Evolutionary conservation across 352 stramenopile species (phyloP).

Genomic region (Lagenidium sp.): DNA sequence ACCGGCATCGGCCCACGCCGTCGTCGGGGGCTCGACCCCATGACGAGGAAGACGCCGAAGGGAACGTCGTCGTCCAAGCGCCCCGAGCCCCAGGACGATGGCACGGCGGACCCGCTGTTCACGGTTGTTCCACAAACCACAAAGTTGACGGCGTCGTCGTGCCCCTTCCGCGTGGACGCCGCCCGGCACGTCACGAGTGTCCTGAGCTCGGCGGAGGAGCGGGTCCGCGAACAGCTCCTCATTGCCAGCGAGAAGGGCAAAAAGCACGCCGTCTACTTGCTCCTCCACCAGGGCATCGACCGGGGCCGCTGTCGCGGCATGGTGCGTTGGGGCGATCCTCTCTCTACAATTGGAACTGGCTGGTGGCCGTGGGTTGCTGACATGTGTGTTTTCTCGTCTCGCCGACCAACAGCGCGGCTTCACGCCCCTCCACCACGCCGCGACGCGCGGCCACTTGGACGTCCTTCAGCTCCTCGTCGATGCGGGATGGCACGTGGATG

Average conservation of each 20-base stretch:
- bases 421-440: slow-evolving; percentile 61
- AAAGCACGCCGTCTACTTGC: slow-evolving; percentile 49
- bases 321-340: slow-evolving; percentile 15
- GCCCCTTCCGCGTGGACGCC: slow-evolving; percentile 12
- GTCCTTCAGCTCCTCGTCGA: slow-evolving; percentile 54
- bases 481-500: slow-evolving; percentile 48
- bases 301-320: slow-evolving; percentile 49
- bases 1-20: too few species aligned
- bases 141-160: too few species aligned
- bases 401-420: slow-evolving; percentile 32
- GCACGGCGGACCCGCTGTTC: too few species aligned
- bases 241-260: slow-evolving; percentile 68
- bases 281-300: slow-evolving; percentile 54
- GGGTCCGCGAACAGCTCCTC: slow-evolving; percentile 45
- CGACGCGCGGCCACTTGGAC: slow-evolving; percentile 50
- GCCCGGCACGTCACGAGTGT: slow-evolving; percentile 28
- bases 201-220: slow-evolving; percentile 26
- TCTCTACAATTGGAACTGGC: not conserved
- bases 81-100: not conserved
- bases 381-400: slow-evolving; percentile 2
- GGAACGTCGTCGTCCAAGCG: not conserved
- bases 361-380: not conserved
- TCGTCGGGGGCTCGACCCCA: too few species aligned
- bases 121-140: too few species aligned
- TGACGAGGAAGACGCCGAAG: not conserved